Evolutionary conservation across 2,329 filamentous ascomycete species (phyloP).

Genomic region (Aspergillus aculeatus): DNA sequence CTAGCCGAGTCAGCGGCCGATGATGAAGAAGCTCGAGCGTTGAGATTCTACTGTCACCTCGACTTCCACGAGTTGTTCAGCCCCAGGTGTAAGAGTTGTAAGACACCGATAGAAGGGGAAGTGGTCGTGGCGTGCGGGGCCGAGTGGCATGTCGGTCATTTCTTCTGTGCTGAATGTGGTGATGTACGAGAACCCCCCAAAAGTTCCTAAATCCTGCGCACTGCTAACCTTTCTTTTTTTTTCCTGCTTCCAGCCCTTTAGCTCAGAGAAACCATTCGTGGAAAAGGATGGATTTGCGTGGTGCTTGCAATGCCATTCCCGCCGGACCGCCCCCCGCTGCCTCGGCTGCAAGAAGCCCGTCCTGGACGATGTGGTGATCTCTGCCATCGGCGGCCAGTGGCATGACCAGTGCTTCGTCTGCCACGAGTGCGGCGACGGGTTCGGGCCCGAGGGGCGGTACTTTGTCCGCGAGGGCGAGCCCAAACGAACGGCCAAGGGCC

Average conservation of each 20-base stretch:
- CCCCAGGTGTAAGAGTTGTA: slow-evolving; percentile 92
- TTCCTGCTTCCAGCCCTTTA: slow-evolving; percentile 51
- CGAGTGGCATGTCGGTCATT: slow-evolving; percentile 97
- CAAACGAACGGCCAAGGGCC: slow-evolving; percentile 45
- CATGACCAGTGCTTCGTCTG: slow-evolving; percentile 91
- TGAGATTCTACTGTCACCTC: slow-evolving; percentile 95
- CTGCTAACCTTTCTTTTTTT: slow-evolving; percentile 13
- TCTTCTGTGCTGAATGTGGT: slow-evolving; percentile 98
- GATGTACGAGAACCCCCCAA: slow-evolving; percentile 53
- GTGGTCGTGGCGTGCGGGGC: slow-evolving; percentile 88
- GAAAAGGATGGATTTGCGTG: slow-evolving; percentile 98
- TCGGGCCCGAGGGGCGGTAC: slow-evolving; percentile 60
- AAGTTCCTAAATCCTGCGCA: background rate
- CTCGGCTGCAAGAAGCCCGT: slow-evolving; percentile 79
- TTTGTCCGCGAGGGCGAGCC: slow-evolving; percentile 59
- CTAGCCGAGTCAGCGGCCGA: slow-evolving; percentile 64
- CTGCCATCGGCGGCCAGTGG: slow-evolving; percentile 88
- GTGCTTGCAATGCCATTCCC: slow-evolving; percentile 91
- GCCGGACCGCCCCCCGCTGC: slow-evolving; percentile 86
- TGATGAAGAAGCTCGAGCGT: slow-evolving; percentile 60
- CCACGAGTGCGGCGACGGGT: slow-evolving; percentile 60
- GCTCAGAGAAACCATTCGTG: slow-evolving; percentile 72
- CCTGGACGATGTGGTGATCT: slow-evolving; percentile 84
- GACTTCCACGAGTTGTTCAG: slow-evolving; percentile 96
- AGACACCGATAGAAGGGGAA: slow-evolving; percentile 92